Evolutionary conservation across 164 flowering plant species (phyloP).

Genomic region (Sedum album): DNA sequence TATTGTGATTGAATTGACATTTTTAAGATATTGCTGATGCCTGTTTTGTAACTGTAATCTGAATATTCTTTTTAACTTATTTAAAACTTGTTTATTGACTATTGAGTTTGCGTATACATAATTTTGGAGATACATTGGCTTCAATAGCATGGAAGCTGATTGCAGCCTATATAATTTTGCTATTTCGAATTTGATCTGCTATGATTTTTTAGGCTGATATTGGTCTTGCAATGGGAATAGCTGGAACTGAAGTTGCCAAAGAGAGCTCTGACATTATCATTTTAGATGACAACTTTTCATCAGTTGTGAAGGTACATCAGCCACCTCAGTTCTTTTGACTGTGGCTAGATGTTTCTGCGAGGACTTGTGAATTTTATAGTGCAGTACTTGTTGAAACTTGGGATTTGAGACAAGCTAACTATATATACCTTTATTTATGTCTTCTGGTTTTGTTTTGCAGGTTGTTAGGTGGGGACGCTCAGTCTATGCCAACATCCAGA

Average conservation of each 20-base stretch:
- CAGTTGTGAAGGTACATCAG: slow-evolving; percentile 82
- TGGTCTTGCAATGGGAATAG: slow-evolving; percentile 96
- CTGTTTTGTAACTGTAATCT: neutral
- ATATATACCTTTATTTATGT: neutral
- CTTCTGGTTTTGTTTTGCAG: slow-evolving; percentile 22
- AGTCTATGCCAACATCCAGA: slow-evolving; percentile 51
- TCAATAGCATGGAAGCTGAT: neutral
- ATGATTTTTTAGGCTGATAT: slow-evolving; percentile 65
- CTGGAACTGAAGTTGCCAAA: slow-evolving; percentile 96
- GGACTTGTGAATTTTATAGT: neutral
- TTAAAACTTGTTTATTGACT: neutral
- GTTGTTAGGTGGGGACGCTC: slow-evolving; percentile 64
- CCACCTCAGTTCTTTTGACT: neutral
- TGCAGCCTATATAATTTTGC: neutral
- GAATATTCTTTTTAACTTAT: neutral
- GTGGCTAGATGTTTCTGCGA: neutral
- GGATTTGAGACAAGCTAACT: neutral
- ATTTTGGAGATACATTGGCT: neutral
- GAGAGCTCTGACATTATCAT: slow-evolving; percentile 97
- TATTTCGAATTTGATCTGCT: too few relatives aligned
- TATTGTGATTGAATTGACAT: too few relatives aligned
- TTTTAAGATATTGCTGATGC: too few relatives aligned
- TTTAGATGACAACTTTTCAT: slow-evolving; percentile 86
- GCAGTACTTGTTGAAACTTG: neutral
- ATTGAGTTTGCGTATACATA: neutral